Base-by-base conservation (phyloP, 495 filamentous ascomycete genomes). In the Aeminium ludgeri region DNA sequence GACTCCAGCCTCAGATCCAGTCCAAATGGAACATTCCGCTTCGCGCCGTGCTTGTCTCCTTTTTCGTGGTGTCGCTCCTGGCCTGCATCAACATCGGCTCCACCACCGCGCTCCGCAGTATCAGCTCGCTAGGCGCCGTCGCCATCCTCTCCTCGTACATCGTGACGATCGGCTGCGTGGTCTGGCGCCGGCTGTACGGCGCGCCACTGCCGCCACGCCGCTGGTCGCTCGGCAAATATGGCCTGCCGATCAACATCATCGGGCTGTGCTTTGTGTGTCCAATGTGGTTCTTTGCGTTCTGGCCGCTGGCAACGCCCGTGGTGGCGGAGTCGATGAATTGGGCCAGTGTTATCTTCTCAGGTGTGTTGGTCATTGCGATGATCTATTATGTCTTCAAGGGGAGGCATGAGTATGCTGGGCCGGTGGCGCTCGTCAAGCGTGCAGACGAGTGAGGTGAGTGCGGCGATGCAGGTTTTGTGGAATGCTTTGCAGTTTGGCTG, bases 41-140 rank as follows among this genome's bases (percentile, higher is more conserved):
- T n/a, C 43, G 43, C 19, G 45, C 44, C 13, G 31, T 45, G 13
- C 1, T 41, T 10, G 18, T 43, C 27, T 20, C 33, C 20, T 28
- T 40, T 29, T 30, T 10, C 23, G 16, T 36, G 16, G 20, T n/a
- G 2, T 32, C 18, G 8, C 20, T 45, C 15, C 57, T 79, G 0
- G 71, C 71, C 0, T 53, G 76, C 17, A 74, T 80, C 54, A 75
- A 73, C 49, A 65, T 80, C 40, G 73, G 70, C n/a, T 72, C 67
- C 0, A 44, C 61, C 0, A 60, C 64, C 4, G 73, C 71, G 4
- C 65, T 78, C 48, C 68, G 71, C 50, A 66, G 66, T 23, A 62
- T 76, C 25, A 55, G 66, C 31, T 70, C 72, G 49, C 50, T 60
- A 8, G 36, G 35, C 31, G 39, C 38, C 33, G 28, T 17, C 20